Percentiles rank a stretch among this genome's conserved stretches.
Conservation (phyloP, 805 yeast genomes). For the Pichia nanzhaoensis region DNA sequence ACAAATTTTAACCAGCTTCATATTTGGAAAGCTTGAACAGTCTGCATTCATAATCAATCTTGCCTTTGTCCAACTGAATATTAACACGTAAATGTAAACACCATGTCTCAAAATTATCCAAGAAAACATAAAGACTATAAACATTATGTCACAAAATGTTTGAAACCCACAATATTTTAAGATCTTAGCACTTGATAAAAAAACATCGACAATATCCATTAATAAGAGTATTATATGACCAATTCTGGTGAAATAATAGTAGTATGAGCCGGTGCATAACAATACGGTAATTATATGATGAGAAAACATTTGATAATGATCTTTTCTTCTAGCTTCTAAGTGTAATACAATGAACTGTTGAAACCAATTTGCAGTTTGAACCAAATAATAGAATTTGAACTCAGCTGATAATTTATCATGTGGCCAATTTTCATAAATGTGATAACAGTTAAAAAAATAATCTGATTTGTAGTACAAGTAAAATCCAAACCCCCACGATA, state of each 20-base stretch:
- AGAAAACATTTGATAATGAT: slow-evolving; percentile 76
- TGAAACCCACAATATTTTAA: slow-evolving; percentile 64
- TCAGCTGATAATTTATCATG: slow-evolving; percentile 46
- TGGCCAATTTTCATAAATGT: slow-evolving; percentile 68
- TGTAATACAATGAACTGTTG: slow-evolving; percentile 73
- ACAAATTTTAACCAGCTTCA: slow-evolving; percentile 34
- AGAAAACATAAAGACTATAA: slow-evolving; percentile 53
- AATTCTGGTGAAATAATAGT: slow-evolving; percentile 61
- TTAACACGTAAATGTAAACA: slow-evolving; percentile 58
- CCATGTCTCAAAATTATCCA: slow-evolving; percentile 77
- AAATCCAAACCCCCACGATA: slow-evolving; percentile 51
- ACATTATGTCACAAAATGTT: slow-evolving; percentile 58
- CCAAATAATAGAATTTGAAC: slow-evolving; percentile 64
- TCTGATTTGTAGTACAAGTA: slow-evolving; percentile 50
- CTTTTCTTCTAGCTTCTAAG: slow-evolving; percentile 75
- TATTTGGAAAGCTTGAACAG: slow-evolving; percentile 29
- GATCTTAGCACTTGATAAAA: slow-evolving; percentile 67
- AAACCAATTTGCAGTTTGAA: slow-evolving; percentile 71
- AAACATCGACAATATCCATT: slow-evolving; percentile 80
- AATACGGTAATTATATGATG: slow-evolving; percentile 79
- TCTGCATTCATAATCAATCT: slow-evolving; percentile 39
- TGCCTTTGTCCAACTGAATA: slow-evolving; percentile 48
- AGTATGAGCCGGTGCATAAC: slow-evolving; percentile 65
- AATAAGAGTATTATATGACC: slow-evolving; percentile 73
- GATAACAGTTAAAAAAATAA: slow-evolving; percentile 52